A percentile compares a stretch with the other conserved stretches of the same genome.
Evolutionary conservation across 106 monocot genomes (phyloP).

Genomic region (Alisma plantagoaquatica): DNA sequence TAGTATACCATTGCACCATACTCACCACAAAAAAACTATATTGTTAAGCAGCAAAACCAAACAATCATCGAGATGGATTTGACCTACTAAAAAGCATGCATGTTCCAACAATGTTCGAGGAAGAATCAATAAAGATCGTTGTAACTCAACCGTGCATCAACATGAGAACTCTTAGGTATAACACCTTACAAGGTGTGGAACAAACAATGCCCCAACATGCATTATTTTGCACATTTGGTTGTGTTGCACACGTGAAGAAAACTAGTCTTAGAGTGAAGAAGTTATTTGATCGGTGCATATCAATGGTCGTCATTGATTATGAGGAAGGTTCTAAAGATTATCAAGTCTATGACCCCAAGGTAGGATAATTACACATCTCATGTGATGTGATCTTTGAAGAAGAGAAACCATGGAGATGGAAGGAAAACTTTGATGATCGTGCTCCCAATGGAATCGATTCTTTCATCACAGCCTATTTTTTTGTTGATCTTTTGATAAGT

Average conservation of each 20-base stretch:
- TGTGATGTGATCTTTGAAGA: too few relatives aligned
- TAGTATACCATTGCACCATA: background rate
- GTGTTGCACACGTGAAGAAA: background rate
- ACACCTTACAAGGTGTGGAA: background rate
- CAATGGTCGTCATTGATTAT: background rate
- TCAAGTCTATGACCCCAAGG: background rate
- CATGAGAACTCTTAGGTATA: background rate
- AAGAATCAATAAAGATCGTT: background rate
- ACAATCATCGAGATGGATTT: too few relatives aligned
- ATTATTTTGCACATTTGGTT: background rate
- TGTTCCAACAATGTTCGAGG: background rate
- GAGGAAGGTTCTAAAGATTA: background rate
- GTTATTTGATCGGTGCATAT: background rate
- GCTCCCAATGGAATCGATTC: too few relatives aligned
- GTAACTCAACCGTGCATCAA: background rate
- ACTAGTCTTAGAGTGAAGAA: background rate
- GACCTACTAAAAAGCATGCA: background rate
- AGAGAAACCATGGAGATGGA: too few relatives aligned
- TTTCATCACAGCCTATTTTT: too few relatives aligned
- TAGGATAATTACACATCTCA: background rate
- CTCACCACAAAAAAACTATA: background rate
- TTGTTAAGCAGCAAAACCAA: conserved; percentile 2
- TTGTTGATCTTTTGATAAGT: too few relatives aligned
- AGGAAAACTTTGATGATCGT: too few relatives aligned
- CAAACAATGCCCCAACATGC: background rate